Evolutionary conservation across 257 asterid species (phyloP).

Genomic region (Solanum dulcamara): DNA sequence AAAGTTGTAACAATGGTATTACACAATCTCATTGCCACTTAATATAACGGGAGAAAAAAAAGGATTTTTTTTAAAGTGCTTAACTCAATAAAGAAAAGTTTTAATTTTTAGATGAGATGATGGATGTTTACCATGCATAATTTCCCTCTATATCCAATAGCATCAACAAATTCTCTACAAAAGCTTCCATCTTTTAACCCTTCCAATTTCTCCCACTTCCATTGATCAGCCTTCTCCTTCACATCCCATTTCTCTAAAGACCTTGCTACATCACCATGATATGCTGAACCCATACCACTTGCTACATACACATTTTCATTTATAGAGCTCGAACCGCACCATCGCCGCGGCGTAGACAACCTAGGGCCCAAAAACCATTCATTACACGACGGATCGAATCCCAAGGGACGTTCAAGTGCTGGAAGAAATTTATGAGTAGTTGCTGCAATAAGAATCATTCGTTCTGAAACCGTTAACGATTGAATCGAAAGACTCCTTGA

Average conservation of each 20-base stretch:
- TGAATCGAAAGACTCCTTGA: conserved; percentile 59
- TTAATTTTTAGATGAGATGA: neutral
- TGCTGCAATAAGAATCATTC: conserved; percentile 39
- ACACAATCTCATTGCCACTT: neutral
- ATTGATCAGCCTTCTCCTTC: conserved; percentile 12
- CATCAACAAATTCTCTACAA: conserved; percentile 66
- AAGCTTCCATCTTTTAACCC: conserved; percentile 45
- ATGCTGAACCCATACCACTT: conserved; percentile 43
- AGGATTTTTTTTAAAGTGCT: neutral
- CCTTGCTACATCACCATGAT: conserved; percentile 39
- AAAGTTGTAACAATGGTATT: neutral
- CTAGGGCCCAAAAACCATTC: conserved; percentile 60
- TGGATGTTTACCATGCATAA: conserved; percentile 32
- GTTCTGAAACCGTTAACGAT: conserved; percentile 26
- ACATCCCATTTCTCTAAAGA: conserved; percentile 61
- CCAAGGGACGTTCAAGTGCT: conserved; percentile 36
- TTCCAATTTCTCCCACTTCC: conserved; percentile 46
- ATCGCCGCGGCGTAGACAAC: conserved; percentile 41
- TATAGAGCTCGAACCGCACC: conserved; percentile 50
- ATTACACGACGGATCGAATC: conserved; percentile 36
- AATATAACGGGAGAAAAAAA: neutral
- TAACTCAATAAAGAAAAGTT: rapidly evolving
- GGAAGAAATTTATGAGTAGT: conserved; percentile 45
- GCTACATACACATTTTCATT: conserved; percentile 33
- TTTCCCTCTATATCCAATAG: conserved; percentile 39